phyloP scores from a whole-genome alignment of 73 alveolate species.

The Paramecium caudatum region DNA sequence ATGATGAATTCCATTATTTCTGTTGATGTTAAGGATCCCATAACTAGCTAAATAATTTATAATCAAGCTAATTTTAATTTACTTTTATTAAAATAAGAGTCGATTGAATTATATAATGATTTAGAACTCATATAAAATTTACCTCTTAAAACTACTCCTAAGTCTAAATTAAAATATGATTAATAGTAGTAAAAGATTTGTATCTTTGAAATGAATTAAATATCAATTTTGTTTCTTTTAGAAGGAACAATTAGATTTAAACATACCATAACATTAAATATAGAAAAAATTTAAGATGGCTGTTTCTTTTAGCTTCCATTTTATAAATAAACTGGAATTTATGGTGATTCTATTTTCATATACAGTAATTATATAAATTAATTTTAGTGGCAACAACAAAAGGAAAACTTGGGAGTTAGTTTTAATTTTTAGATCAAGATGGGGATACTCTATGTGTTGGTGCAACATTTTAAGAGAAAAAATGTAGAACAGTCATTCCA shows the following conservation, averaged over 20 bases:
- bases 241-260: background rate
- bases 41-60: background rate
- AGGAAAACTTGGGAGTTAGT: conserved; percentile 27
- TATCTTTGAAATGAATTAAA: background rate
- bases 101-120: background rate
- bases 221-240: background rate
- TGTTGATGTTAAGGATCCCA: background rate
- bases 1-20: background rate
- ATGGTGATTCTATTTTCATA: conserved; percentile 4
- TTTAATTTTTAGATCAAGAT: background rate
- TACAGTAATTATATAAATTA: background rate
- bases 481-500: conserved; percentile 22
- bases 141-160: background rate
- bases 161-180: conserved; percentile 18
- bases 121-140: background rate
- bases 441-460: conserved; percentile 39
- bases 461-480: conserved; percentile 2
- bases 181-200: background rate
- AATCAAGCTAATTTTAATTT: background rate
- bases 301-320: conserved; percentile 27
- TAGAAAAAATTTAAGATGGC: conserved; percentile 27
- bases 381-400: conserved; percentile 10
- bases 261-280: background rate
- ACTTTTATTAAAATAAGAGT: background rate
- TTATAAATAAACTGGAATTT: conserved; percentile 28